Percentiles rank a stretch among this genome's conserved stretches.
These are phyloP conservation scores for Steccherinum ochraceum DNA, from an alignment of 768 basidiomycete genomes.

Conservation along the genomic window DNA sequence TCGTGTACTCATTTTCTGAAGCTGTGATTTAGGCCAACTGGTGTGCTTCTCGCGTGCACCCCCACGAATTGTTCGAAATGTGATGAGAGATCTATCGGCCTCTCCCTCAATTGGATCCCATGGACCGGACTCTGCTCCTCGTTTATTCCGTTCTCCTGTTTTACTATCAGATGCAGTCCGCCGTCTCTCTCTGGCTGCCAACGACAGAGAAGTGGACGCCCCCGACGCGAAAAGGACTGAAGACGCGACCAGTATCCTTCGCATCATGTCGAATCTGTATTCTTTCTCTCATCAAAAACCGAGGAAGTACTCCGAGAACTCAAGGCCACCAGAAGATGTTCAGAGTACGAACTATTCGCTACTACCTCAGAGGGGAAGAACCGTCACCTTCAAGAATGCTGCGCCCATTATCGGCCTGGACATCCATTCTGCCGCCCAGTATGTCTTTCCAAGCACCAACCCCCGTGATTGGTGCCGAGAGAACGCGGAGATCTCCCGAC, in stretches of 20 bases:
- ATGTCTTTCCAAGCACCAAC: conserved; percentile 39
- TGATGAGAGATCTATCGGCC: conserved; percentile 39
- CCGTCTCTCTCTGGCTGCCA: conserved; percentile 55
- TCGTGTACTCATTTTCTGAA: background rate
- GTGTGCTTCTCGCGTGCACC: conserved; percentile 82
- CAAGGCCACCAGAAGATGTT: conserved; percentile 34
- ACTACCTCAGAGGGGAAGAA: conserved; percentile 44
- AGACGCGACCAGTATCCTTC: conserved; percentile 54
- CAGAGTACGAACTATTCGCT: conserved; percentile 36
- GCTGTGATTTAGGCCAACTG: conserved; percentile 57
- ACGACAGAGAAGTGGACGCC: conserved; percentile 38
- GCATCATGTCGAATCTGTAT: conserved; percentile 73
- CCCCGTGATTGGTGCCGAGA: conserved; percentile 45
- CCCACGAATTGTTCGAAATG: conserved; percentile 62
- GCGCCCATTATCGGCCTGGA: conserved; percentile 44
- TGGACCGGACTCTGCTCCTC: conserved; percentile 19
- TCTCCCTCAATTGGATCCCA: conserved; percentile 31
- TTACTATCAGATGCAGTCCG: conserved; percentile 70
- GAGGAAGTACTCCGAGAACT: conserved; percentile 22
- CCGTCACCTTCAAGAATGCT: conserved; percentile 50
- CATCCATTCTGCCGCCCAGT: conserved; percentile 53
- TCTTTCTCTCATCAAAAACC: conserved; percentile 39
- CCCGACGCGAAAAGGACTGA: conserved; percentile 37
- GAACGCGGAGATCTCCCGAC: conserved; percentile 57
- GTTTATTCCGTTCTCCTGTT: conserved; percentile 53